A percentile compares a stretch with the other conserved stretches of the same genome.
phyloP scores from a whole-genome alignment of 257 asterid genomes.

The Penstemon davidsonii region DNA sequence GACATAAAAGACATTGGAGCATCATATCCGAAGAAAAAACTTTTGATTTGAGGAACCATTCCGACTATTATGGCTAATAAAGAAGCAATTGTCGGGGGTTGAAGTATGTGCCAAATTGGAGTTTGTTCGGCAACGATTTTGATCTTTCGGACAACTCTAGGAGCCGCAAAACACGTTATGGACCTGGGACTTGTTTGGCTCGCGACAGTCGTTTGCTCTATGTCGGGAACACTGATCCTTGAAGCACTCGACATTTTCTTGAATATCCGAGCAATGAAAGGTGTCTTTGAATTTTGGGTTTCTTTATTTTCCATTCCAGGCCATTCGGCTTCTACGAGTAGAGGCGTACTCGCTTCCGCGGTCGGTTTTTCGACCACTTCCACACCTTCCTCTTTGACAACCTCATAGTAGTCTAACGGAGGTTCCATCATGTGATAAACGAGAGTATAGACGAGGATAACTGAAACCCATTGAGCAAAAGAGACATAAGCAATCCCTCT shows the following conservation, averaged over 20 bases:
- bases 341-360: slow-evolving; percentile 69
- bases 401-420: slow-evolving; percentile 63
- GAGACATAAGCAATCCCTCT: slow-evolving; percentile 88
- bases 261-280: slow-evolving; percentile 69
- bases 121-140: slow-evolving; percentile 76
- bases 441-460: slow-evolving; percentile 82
- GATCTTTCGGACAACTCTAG: slow-evolving; percentile 67
- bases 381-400: slow-evolving; percentile 40
- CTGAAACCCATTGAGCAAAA: slow-evolving; percentile 91
- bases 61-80: slow-evolving; percentile 71
- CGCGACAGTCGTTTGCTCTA: slow-evolving; percentile 35
- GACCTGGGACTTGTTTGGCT: slow-evolving; percentile 56
- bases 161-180: slow-evolving; percentile 77
- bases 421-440: slow-evolving; percentile 99
- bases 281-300: slow-evolving; percentile 77
- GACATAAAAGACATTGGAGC: slow-evolving; percentile 75
- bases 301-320: slow-evolving; percentile 95
- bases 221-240: slow-evolving; percentile 33
- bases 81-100: slow-evolving; percentile 84
- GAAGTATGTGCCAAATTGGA: slow-evolving; percentile 71
- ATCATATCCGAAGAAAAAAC: slow-evolving; percentile 61
- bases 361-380: slow-evolving; percentile 56
- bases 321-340: slow-evolving; percentile 97
- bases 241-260: slow-evolving; percentile 43
- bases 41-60: slow-evolving; percentile 70